phyloP scores from a whole-genome alignment of 2,329 filamentous ascomycete genomes.

The Chaetomium globosum region DNA sequence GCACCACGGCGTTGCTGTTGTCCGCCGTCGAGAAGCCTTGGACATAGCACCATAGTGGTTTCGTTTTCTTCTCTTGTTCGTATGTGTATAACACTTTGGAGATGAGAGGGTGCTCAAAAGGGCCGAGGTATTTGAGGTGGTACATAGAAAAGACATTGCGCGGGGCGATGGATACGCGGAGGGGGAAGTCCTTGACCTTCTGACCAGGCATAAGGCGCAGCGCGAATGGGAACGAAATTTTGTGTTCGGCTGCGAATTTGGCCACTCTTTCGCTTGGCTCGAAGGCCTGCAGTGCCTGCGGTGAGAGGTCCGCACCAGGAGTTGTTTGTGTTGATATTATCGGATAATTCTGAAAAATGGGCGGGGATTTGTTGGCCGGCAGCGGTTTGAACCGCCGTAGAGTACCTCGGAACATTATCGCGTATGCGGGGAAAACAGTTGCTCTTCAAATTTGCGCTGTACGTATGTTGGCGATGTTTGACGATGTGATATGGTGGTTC shows the following conservation, averaged over 20 bases:
- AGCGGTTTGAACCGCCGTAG: neutral
- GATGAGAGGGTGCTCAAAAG: slow-evolving; percentile 41
- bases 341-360: neutral
- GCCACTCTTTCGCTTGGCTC: neutral
- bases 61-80: slow-evolving; percentile 16
- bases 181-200: slow-evolving; percentile 31
- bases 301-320: neutral
- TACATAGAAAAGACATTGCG: slow-evolving; percentile 42
- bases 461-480: too few relatives aligned
- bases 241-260: neutral
- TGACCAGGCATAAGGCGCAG: slow-evolving; percentile 8
- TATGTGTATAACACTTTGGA: slow-evolving; percentile 29
- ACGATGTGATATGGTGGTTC: neutral
- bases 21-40: slow-evolving; percentile 11
- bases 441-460: neutral
- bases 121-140: slow-evolving; percentile 42
- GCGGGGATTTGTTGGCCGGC: neutral
- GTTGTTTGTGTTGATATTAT: neutral
- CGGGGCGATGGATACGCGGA: slow-evolving; percentile 38
- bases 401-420: slow-evolving; percentile 16
- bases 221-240: slow-evolving; percentile 7
- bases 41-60: slow-evolving; percentile 28
- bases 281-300: neutral
- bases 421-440: too few relatives aligned
- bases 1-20: slow-evolving; percentile 24